Conservation (phyloP, 352 stramenopile species). For the Globisporangium sylvaticum region DNA sequence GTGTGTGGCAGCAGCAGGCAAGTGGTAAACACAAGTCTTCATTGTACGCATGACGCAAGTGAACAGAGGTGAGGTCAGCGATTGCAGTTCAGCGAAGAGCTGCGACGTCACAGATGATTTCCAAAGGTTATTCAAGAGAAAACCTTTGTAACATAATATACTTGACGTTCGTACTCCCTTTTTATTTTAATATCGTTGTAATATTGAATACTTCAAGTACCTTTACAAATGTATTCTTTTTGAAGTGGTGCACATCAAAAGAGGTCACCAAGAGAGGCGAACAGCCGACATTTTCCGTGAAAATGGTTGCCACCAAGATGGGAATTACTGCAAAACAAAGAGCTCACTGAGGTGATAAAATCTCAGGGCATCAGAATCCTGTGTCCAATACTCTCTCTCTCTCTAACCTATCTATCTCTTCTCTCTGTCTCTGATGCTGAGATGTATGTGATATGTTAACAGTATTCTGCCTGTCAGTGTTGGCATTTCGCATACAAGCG, state of each 20-base stretch:
- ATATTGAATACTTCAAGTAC: neutral
- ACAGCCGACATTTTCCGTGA: no score
- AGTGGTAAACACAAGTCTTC: neutral
- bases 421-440: no score
- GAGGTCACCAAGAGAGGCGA: neutral
- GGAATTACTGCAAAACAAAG: no score
- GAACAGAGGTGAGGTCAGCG: neutral
- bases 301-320: no score
- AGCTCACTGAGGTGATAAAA: no score
- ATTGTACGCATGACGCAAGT: conserved; percentile 7
- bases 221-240: neutral
- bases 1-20: neutral
- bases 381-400: no score
- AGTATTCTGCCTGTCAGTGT: no score
- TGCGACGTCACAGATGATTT: neutral
- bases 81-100: neutral
- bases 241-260: neutral
- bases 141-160: neutral
- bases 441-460: no score
- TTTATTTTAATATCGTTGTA: neutral
- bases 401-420: no score
- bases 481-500: no score
- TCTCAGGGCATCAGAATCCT: no score
- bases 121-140: neutral
- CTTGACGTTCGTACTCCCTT: neutral